Percentiles rank a stretch among this genome's conserved stretches.
phyloP scores from a whole-genome alignment of 1,284 basidiomycete species.

The Calocybe gambosa region DNA sequence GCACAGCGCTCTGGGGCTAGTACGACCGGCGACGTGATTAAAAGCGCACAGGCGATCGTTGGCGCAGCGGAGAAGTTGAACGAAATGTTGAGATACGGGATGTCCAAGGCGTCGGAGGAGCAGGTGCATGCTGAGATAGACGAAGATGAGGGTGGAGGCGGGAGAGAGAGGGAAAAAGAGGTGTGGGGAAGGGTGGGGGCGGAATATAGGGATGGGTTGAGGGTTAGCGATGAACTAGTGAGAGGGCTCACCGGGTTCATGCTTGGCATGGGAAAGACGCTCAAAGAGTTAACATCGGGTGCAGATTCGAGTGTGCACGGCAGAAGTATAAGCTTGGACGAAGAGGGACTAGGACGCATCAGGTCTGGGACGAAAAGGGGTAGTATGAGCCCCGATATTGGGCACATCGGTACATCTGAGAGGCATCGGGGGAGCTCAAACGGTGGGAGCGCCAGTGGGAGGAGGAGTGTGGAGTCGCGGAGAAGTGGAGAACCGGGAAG shows the following conservation, averaged over 20 bases:
- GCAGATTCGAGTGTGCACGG: constrained; percentile 30
- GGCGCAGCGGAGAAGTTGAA: constrained; percentile 60
- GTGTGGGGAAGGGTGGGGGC: constrained; percentile 63
- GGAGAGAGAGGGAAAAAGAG: constrained; percentile 34
- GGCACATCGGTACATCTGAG: constrained; percentile 7
- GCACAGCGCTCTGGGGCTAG: constrained; percentile 37
- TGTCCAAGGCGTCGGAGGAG: constrained; percentile 53
- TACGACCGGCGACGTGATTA: constrained; percentile 44
- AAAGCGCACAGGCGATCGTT: constrained; percentile 58
- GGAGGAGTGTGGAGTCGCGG: constrained; percentile 49
- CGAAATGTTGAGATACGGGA: constrained; percentile 47
- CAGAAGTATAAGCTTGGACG: constrained; percentile 44
- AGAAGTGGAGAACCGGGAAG: constrained; percentile 48
- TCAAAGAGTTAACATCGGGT: constrained; percentile 45
- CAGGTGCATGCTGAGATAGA: constrained; percentile 71
- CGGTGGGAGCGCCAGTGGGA: constrained; percentile 32
- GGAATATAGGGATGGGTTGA: constrained; percentile 63
- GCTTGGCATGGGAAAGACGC: constrained; percentile 61
- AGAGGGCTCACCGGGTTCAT: constrained; percentile 67
- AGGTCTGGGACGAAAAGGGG: constrained; percentile 18
- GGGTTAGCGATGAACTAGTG: constrained; percentile 71
- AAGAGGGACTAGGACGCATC: constrained; percentile 28
- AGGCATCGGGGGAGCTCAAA: constrained; percentile 11
- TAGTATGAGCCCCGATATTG: constrained; percentile 30
- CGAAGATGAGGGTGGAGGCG: constrained; percentile 30